Conservation (phyloP, 139 green algal species). For the Closterium sp. region DNA sequence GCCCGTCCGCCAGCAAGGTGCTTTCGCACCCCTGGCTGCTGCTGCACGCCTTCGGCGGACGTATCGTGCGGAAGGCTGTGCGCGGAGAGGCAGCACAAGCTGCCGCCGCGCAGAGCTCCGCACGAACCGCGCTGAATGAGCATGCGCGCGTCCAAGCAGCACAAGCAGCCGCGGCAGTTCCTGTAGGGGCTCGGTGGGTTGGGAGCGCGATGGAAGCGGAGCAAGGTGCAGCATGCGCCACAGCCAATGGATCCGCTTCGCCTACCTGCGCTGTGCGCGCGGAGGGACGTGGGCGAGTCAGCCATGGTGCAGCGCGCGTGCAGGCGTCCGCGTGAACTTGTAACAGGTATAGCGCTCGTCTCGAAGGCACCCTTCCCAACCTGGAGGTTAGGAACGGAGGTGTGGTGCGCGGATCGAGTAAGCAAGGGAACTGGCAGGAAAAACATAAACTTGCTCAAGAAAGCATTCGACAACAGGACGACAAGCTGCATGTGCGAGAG, state of each 20-base stretch:
- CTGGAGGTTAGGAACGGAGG: too few species aligned
- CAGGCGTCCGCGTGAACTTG: not conserved
- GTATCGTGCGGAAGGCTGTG: not conserved
- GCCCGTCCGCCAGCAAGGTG: conserved; percentile 48
- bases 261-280: not conserved
- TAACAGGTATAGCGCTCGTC: too few species aligned
- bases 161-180: too few species aligned
- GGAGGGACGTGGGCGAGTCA: not conserved
- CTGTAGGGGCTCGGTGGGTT: not conserved
- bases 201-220: not conserved
- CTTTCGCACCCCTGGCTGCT: conserved; percentile 70
- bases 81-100: not conserved
- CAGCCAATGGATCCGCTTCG: not conserved
- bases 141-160: too few species aligned
- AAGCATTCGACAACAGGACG: not conserved
- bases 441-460: too few species aligned
- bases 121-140: not conserved
- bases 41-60: not conserved
- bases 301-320: not conserved
- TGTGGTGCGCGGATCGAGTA: too few species aligned
- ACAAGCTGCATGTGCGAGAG: too few species aligned
- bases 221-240: not conserved
- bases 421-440: too few species aligned
- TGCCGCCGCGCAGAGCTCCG: not conserved
- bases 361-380: too few species aligned